Evolutionary conservation across 1,284 basidiomycete species (phyloP), one percentile per base, ranked within the genome.

Genomic region (Marasmius sp.): DNA sequence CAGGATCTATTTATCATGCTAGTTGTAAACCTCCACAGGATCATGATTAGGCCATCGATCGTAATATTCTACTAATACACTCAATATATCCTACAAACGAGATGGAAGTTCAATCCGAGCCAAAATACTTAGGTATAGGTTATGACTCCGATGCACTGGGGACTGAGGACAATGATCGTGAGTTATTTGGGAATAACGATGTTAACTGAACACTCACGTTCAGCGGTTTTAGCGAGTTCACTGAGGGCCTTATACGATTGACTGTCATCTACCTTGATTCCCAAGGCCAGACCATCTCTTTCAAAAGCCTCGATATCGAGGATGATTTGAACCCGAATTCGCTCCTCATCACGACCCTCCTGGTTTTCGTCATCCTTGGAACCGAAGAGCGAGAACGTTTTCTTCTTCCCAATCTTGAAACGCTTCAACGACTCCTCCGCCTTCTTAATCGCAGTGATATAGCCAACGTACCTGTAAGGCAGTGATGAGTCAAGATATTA

Each of bases 341-440:
- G 85, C 68, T 89, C 92, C 69, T 94, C 91, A 64, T 93, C 93
- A 45, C 81, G 81, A 2, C 82, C 84, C 59, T 92, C 91, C 38
- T 89, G 88, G 18, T 89, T 87, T 39, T 74, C 74, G 11, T 76
- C 58, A 57, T 70, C 72, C 1, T 77, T 69, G 53, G 77, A 80
- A 41, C 87, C 81, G 69, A 97, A 96, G 33, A 95, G 77, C 1
- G 92, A 91, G 72, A 94, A 92, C 0, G 89, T 81, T 0, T 86
- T 78, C 67, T 91, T 93, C 69, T 93, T 92, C 45, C 90, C 90
- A 73, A 93, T 95, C 70, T 94, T 94, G 66, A 96, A 82, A 49
- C 92, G 85, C 22, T 89, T 81, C 37, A 97, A 78, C 7, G 93
- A 90, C 69, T 96, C 94, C 69, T 97, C 94, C 1, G 92, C 93